Conservation (phyloP, 2,329 filamentous ascomycete genomes). For the Sporothrix mexicana region DNA sequence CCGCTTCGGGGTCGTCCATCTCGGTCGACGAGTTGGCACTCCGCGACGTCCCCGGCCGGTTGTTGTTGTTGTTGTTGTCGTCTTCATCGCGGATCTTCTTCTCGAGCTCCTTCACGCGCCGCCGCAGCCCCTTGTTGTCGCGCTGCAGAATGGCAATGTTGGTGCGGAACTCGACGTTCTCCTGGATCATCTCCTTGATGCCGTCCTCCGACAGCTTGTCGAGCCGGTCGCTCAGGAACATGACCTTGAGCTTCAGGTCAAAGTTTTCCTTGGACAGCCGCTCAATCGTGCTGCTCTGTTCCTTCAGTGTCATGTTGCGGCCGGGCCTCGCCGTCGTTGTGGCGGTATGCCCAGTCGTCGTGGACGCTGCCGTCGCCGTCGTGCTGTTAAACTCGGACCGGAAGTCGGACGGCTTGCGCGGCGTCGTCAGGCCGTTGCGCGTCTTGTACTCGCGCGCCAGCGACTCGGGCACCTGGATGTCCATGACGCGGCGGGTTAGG, state of each 20-base stretch:
- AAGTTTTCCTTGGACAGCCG: conserved; percentile 97
- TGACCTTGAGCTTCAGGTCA: conserved; percentile 94
- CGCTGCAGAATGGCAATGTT: conserved; percentile 86
- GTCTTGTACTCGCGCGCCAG: conserved; percentile 84
- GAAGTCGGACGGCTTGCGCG: conserved; percentile 58
- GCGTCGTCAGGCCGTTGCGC: conserved; percentile 69
- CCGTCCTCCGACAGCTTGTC: conserved; percentile 95
- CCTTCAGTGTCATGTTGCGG: conserved; percentile 85
- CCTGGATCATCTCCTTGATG: conserved; percentile 96
- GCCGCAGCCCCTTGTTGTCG: conserved; percentile 83
- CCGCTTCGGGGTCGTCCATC: conserved; percentile 55
- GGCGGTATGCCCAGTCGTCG: conserved; percentile 41
- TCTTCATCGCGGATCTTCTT: conserved; percentile 74
- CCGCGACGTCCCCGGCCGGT: conserved; percentile 62
- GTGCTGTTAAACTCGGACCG: conserved; percentile 25
- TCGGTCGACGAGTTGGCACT: conserved; percentile 63
- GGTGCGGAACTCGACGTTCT: conserved; percentile 94
- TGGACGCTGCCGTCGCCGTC: conserved; percentile 49
- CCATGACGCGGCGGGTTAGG: conserved; percentile 84
- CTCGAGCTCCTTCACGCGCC: conserved; percentile 84
- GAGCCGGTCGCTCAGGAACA: conserved; percentile 91
- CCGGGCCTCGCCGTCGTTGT: conserved; percentile 57
- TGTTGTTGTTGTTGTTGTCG: conserved; percentile 44
- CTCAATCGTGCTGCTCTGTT: conserved; percentile 97
- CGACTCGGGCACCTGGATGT: conserved; percentile 89